Conservation (phyloP, 768 basidiomycete genomes). For the Boletus sensibilis region DNA sequence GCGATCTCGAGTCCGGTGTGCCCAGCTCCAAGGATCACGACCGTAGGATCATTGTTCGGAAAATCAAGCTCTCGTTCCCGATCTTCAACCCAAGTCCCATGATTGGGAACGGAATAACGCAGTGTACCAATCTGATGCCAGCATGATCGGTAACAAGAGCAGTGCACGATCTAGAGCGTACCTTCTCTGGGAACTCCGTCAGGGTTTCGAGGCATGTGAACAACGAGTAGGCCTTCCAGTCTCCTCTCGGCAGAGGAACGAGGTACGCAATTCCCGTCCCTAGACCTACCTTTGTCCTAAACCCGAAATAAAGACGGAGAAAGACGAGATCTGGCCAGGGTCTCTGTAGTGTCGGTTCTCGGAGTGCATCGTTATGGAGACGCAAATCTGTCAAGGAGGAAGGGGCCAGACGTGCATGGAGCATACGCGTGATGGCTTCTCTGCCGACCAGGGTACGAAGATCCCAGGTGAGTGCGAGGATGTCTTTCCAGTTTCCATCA, state of each 20-base stretch:
- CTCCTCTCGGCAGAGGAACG: slow-evolving; percentile 41
- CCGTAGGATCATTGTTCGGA: slow-evolving; percentile 46
- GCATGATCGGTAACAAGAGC: not conserved
- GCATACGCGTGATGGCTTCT: slow-evolving; percentile 33
- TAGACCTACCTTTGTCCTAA: slow-evolving; percentile 43
- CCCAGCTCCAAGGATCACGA: slow-evolving; percentile 59
- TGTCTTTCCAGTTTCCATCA: slow-evolving; percentile 44
- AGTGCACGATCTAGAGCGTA: not conserved
- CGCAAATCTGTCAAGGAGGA: slow-evolving; percentile 18
- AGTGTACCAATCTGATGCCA: not conserved
- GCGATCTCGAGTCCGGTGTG: slow-evolving; percentile 61
- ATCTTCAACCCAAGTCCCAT: slow-evolving; percentile 49
- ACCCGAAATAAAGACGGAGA: slow-evolving; percentile 52
- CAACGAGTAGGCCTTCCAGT: slow-evolving; percentile 55
- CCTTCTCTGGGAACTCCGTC: slow-evolving; percentile 46
- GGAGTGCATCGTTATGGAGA: slow-evolving; percentile 17
- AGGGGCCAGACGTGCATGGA: slow-evolving; percentile 33
- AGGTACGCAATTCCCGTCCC: slow-evolving; percentile 53
- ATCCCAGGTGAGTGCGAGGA: slow-evolving; percentile 47
- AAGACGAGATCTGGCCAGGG: slow-evolving; percentile 53
- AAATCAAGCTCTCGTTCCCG: slow-evolving; percentile 43
- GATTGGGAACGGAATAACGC: slow-evolving; percentile 22
- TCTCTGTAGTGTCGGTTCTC: slow-evolving; percentile 27
- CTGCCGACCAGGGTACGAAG: slow-evolving; percentile 44
- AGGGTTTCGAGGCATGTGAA: slow-evolving; percentile 57